phyloP scores from a whole-genome alignment of 129 eudicot genomes.

The Flaveria trinervia region DNA sequence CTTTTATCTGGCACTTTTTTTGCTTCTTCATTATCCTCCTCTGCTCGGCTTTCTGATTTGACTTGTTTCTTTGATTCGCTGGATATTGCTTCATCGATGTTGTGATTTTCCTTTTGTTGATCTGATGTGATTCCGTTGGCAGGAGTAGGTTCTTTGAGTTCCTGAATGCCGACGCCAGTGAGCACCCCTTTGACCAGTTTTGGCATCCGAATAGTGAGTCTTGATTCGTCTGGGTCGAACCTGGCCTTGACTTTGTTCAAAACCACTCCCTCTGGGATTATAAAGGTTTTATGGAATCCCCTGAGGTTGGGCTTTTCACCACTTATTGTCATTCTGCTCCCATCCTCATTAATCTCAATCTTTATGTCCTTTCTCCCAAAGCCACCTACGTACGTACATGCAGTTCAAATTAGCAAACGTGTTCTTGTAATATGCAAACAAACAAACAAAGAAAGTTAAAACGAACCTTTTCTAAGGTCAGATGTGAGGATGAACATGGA shows the following conservation, averaged over 20 bases:
- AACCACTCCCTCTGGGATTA: constrained; percentile 59
- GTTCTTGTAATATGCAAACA: neutral
- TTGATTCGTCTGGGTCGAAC: constrained; percentile 51
- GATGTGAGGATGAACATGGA: constrained; percentile 59
- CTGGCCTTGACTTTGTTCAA: constrained; percentile 56
- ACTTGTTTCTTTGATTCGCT: constrained; percentile 3
- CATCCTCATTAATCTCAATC: constrained; percentile 69
- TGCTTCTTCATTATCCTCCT: constrained; percentile 5
- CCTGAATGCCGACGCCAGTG: constrained; percentile 37
- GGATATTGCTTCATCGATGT: constrained; percentile 5
- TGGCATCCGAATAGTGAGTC: constrained; percentile 55
- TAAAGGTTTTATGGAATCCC: constrained; percentile 46
- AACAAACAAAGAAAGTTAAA: neutral
- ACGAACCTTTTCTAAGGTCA: constrained; percentile 50
- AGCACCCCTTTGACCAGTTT: constrained; percentile 45
- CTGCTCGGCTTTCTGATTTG: constrained; percentile 18
- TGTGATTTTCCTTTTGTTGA: neutral
- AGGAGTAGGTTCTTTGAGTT: constrained; percentile 32
- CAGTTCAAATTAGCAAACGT: neutral
- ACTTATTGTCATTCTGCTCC: constrained; percentile 45
- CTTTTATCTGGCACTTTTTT: neutral
- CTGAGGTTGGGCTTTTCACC: constrained; percentile 40
- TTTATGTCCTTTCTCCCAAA: constrained; percentile 48
- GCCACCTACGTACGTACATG: constrained; percentile 6
- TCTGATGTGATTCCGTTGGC: constrained; percentile 9